phyloP scores from a whole-genome alignment of 1,284 basidiomycete species.

The Xanthoconium separans region DNA sequence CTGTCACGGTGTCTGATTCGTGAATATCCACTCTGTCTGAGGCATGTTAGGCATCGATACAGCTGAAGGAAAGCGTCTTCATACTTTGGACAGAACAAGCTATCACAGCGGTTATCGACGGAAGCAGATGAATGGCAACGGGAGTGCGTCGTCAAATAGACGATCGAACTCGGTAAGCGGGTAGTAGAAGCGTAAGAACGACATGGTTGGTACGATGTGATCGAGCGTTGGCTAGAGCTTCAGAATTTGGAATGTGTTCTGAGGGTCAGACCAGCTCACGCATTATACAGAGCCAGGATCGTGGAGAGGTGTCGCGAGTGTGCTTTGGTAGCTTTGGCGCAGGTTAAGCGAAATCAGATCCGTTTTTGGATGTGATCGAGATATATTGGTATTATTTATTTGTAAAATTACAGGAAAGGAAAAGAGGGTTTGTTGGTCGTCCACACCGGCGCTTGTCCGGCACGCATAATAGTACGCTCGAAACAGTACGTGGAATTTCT shows the following conservation, averaged over 20 bases:
- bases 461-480: no score
- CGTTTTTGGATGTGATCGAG: background rate
- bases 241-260: background rate
- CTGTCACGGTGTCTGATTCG: background rate
- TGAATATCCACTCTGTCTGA: background rate
- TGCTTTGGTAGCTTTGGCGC: no score
- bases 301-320: background rate
- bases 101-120: background rate
- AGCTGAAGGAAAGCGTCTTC: background rate
- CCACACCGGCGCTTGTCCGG: no score
- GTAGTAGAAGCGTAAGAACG: background rate
- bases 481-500: no score
- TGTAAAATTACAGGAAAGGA: slow-evolving; percentile 3
- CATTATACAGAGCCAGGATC: background rate
- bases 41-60: no score
- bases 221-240: background rate
- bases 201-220: background rate
- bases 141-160: background rate
- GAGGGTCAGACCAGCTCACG: background rate
- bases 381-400: background rate
- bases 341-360: background rate
- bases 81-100: background rate
- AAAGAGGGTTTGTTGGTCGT: background rate
- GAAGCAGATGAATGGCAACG: background rate
- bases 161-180: background rate